phyloP scores from a whole-genome alignment of 805 yeast genomes.

The Cyberlindnera petersonii region DNA sequence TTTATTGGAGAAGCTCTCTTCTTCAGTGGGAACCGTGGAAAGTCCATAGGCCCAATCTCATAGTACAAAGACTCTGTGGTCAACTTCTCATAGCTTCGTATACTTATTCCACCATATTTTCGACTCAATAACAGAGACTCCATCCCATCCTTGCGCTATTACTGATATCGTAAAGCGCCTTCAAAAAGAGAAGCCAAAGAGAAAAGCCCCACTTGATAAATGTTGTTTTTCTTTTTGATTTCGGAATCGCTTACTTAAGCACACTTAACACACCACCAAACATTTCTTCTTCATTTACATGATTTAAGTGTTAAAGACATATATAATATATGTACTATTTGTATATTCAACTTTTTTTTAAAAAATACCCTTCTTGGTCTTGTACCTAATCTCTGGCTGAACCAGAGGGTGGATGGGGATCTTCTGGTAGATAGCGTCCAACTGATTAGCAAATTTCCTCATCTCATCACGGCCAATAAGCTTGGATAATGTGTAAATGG shows the following conservation, averaged over 20 bases:
- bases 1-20: constrained; percentile 41
- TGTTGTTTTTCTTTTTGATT: too few relatives aligned
- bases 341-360: too few relatives aligned
- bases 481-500: constrained; percentile 3
- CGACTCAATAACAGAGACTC: constrained; percentile 9
- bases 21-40: constrained; percentile 21
- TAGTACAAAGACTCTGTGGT: constrained; percentile 26
- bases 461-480: constrained; percentile 4
- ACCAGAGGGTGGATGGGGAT: constrained; percentile 5
- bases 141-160: constrained; percentile 1
- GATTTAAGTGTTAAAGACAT: too few relatives aligned
- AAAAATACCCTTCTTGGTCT: too few relatives aligned
- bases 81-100: constrained; percentile 13
- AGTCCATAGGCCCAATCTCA: constrained; percentile 18
- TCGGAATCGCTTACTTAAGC: too few relatives aligned
- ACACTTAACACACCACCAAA: too few relatives aligned
- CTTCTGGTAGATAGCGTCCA: constrained; percentile 1
- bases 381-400: too few relatives aligned
- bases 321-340: too few relatives aligned
- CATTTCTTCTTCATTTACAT: too few relatives aligned
- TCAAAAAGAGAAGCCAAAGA: too few relatives aligned
- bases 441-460: background rate
- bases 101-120: constrained; percentile 3
- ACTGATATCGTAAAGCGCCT: background rate
- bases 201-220: too few relatives aligned